Evolutionary conservation across 2,329 filamentous ascomycete species (phyloP).

Genomic region (Calonectria montana): DNA sequence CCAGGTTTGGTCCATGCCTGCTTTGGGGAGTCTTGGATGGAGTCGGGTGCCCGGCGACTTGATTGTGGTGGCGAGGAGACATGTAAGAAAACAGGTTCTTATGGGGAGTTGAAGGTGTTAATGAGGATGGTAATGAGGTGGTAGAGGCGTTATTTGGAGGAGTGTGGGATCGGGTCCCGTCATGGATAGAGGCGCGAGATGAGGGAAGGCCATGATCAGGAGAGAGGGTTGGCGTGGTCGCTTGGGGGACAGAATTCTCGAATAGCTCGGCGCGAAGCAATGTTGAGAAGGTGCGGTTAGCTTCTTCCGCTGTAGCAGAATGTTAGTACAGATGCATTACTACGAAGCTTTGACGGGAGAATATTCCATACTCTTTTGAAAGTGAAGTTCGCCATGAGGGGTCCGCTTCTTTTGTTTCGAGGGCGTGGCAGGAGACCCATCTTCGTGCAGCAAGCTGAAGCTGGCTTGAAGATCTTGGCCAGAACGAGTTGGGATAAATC

Average conservation of each 20-base stretch:
- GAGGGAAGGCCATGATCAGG: conserved; percentile 66
- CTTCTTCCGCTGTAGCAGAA: conserved; percentile 78
- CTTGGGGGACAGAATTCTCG: conserved; percentile 87
- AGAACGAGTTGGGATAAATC: conserved; percentile 94
- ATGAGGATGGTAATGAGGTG: conserved; percentile 74
- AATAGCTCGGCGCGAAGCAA: conserved; percentile 93
- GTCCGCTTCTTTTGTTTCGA: conserved; percentile 86
- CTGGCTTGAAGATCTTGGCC: conserved; percentile 94
- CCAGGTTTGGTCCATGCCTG: conserved; percentile 87
- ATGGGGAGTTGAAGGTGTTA: conserved; percentile 94
- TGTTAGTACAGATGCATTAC: conserved; percentile 21
- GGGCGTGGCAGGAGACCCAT: conserved; percentile 91
- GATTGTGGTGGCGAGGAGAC: conserved; percentile 77
- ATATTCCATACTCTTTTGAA: conserved; percentile 81
- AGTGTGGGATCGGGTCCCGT: conserved; percentile 81
- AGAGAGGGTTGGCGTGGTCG: conserved; percentile 72
- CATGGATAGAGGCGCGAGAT: conserved; percentile 65
- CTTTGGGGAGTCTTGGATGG: conserved; percentile 91
- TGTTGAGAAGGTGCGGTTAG: conserved; percentile 91
- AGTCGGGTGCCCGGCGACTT: conserved; percentile 83
- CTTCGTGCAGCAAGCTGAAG: conserved; percentile 91
- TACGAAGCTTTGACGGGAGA: background rate
- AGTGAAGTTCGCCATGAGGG: conserved; percentile 90
- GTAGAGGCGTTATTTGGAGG: conserved; percentile 76
- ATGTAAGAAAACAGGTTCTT: conserved; percentile 97